Evolutionary conservation across 768 basidiomycete genomes (phyloP).

Genomic region (Fistulinella prunicolor): DNA sequence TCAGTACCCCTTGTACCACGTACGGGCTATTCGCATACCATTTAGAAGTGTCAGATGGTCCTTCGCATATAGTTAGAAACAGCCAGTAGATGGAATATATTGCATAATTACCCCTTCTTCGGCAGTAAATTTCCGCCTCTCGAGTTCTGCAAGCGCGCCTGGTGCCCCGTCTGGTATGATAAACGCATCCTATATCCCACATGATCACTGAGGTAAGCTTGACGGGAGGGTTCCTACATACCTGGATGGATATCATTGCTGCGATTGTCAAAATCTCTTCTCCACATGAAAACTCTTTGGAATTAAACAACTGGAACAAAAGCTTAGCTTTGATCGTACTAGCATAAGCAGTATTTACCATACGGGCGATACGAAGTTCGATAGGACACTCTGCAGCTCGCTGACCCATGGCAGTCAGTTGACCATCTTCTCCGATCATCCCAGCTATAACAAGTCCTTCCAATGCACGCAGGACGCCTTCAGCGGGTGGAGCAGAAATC

Average conservation of each 20-base stretch:
- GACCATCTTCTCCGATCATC: slow-evolving; percentile 80
- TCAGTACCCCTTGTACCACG: slow-evolving; percentile 1
- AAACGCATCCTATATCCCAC: slow-evolving; percentile 71
- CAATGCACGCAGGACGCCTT: slow-evolving; percentile 79
- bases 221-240: slow-evolving; percentile 26
- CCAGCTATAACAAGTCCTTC: slow-evolving; percentile 79
- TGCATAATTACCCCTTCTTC: slow-evolving; percentile 84
- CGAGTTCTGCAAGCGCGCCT: slow-evolving; percentile 86
- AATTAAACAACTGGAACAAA: slow-evolving; percentile 69
- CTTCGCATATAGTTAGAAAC: slow-evolving; percentile 37
- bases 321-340: slow-evolving; percentile 1
- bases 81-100: not conserved
- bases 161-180: slow-evolving; percentile 81
- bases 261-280: slow-evolving; percentile 96
- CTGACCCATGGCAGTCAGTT: slow-evolving; percentile 72
- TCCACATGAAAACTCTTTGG: slow-evolving; percentile 83
- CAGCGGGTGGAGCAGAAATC: slow-evolving; percentile 84
- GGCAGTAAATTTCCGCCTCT: slow-evolving; percentile 93
- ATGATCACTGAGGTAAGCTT: not conserved
- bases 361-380: slow-evolving; percentile 90
- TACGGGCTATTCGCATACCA: slow-evolving; percentile 43
- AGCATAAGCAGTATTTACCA: slow-evolving; percentile 51
- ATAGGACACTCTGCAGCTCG: slow-evolving; percentile 93
- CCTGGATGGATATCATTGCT: slow-evolving; percentile 93
- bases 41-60: slow-evolving; percentile 95